These are phyloP conservation scores for Fusarium domesticum DNA, from an alignment of 2,329 filamentous ascomycete species.

Conservation along the genomic window DNA sequence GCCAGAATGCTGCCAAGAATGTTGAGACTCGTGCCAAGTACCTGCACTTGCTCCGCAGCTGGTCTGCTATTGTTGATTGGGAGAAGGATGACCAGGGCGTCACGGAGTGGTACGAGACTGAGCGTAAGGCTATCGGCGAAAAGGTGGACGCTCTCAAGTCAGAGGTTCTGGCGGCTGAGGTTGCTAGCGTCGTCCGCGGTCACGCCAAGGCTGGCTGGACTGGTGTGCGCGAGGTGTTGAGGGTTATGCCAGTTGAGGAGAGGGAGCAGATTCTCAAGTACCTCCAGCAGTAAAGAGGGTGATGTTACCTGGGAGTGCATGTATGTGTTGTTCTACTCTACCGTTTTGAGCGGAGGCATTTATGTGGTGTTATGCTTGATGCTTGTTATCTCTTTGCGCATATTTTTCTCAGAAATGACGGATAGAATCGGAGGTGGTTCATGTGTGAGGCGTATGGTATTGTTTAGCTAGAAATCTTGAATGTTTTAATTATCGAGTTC, in stretches of 20 bases:
- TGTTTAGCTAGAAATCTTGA: conserved; percentile 14
- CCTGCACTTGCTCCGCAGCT: conserved; percentile 74
- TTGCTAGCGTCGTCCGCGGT: conserved; percentile 43
- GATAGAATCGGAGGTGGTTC: conserved; percentile 19
- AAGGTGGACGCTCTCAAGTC: conserved; percentile 84
- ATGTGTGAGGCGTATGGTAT: conserved; percentile 26
- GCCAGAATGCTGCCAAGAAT: conserved; percentile 40
- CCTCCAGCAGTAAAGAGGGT: conserved; percentile 41
- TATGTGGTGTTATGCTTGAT: conserved; percentile 17
- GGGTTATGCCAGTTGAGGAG: conserved; percentile 84
- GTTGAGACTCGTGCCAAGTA: conserved; percentile 61
- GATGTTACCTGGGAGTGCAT: background rate
- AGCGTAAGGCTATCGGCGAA: conserved; percentile 74
- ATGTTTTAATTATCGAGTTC: too few relatives aligned
- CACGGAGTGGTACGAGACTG: conserved; percentile 94
- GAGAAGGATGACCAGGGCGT: conserved; percentile 77
- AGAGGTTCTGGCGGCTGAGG: conserved; percentile 57
- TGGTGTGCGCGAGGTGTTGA: conserved; percentile 81
- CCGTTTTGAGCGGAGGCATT: background rate
- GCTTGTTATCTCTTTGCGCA: conserved; percentile 22
- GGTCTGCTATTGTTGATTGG: conserved; percentile 77
- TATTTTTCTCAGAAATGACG: conserved; percentile 20
- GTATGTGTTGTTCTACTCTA: conserved; percentile 8
- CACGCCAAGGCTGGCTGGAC: conserved; percentile 69
- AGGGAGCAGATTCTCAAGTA: conserved; percentile 75